Conservation (phyloP, 2,329 filamentous ascomycete species). For the Colletotrichum sp. region DNA sequence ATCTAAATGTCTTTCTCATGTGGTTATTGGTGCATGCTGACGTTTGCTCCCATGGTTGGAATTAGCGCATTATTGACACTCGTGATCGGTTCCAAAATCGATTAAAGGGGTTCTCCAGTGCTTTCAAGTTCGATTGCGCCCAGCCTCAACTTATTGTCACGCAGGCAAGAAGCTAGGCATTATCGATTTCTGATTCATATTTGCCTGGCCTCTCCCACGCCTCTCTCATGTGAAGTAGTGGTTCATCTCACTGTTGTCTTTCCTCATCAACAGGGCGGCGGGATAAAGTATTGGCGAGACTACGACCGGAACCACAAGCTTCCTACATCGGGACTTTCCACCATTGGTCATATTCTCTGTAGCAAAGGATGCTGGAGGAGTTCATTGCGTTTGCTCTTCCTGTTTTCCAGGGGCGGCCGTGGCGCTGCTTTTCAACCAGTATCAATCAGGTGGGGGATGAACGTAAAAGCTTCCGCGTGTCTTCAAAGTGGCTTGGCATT, state of each 20-base stretch:
- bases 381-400: fast-evolving
- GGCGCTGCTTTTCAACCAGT: background rate
- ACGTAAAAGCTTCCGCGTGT: background rate
- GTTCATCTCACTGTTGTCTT: too few species aligned
- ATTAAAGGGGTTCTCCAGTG: background rate
- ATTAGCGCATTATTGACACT: too few species aligned
- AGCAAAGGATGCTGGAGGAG: fast-evolving
- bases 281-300: background rate
- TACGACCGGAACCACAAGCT: fast-evolving
- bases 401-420: fast-evolving
- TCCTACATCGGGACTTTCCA: background rate
- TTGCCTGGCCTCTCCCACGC: fast-evolving
- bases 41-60: fast-evolving
- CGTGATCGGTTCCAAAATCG: background rate
- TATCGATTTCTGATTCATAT: fast-evolving
- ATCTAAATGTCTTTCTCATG: background rate
- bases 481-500: fast-evolving
- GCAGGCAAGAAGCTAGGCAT: background rate
- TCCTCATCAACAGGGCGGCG: background rate
- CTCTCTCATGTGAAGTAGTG: background rate
- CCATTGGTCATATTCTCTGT: fast-evolving
- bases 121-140: too few species aligned
- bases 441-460: too few species aligned
- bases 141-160: too few species aligned
- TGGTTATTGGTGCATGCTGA: background rate